Percentiles rank a stretch among this genome's conserved stretches.
These are phyloP conservation scores for Crithidia brevicula DNA, from an alignment of 208 protist genomes.

Conservation along the genomic window DNA sequence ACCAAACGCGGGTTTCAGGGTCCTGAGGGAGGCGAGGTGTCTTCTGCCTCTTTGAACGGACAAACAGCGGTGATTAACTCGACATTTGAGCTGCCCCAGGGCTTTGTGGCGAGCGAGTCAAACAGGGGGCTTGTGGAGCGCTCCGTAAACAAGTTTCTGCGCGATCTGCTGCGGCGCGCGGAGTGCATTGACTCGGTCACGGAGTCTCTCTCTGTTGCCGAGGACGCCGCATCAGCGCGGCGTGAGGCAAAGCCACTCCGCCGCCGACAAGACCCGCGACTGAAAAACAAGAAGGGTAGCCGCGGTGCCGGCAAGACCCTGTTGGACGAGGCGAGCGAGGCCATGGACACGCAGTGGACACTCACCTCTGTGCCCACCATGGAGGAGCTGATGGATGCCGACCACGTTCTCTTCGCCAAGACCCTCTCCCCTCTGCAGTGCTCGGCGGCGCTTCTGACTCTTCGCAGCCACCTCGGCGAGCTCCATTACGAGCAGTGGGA, in stretches of 20 bases:
- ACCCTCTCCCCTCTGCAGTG: constrained; percentile 86
- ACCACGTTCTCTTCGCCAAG: constrained; percentile 84
- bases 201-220: constrained; percentile 77
- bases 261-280: constrained; percentile 32
- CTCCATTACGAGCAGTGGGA: constrained; percentile 90
- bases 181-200: constrained; percentile 86
- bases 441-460: constrained; percentile 85
- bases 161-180: constrained; percentile 82
- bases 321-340: constrained; percentile 87
- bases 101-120: constrained; percentile 76
- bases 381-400: constrained; percentile 91
- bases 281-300: constrained; percentile 15
- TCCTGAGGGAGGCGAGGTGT: background rate
- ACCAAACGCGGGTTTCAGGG: constrained; percentile 15
- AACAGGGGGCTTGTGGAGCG: constrained; percentile 85
- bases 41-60: constrained; percentile 11
- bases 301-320: constrained; percentile 44
- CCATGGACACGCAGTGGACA: constrained; percentile 74
- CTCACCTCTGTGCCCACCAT: constrained; percentile 76
- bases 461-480: constrained; percentile 77
- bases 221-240: constrained; percentile 71
- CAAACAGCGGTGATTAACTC: constrained; percentile 49
- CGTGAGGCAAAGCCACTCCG: constrained; percentile 81
- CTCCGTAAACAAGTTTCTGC: constrained; percentile 89
- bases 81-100: constrained; percentile 81